Percentiles rank a stretch among this genome's conserved stretches.
phyloP scores from a whole-genome alignment of 305 asterid genomes.

The Coffea humblotiana region DNA sequence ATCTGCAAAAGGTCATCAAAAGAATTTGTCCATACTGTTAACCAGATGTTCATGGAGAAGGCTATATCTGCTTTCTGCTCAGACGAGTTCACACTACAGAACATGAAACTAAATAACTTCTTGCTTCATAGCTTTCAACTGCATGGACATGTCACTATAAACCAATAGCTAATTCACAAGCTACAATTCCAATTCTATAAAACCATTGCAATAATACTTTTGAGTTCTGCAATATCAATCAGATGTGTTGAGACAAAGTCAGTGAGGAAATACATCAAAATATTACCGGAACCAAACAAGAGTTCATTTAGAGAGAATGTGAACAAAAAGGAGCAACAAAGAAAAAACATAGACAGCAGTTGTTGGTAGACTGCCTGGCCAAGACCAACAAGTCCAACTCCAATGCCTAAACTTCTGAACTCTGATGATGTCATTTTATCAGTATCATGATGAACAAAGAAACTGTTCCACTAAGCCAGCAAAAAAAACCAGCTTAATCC shows the following conservation, averaged over 20 bases:
- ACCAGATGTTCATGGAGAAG: not conserved
- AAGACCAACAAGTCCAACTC: not conserved
- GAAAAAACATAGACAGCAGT: not conserved
- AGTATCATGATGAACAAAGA: no score
- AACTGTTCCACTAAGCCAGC: no score
- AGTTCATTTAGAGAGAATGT: not conserved
- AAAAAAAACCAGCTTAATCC: not conserved
- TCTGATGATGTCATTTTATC: not conserved
- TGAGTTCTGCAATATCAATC: not conserved
- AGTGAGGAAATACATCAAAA: not conserved
- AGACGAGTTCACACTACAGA: not conserved
- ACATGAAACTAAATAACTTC: not conserved
- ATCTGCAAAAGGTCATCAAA: slow-evolving; percentile 38
- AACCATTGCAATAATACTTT: no score
- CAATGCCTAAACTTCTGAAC: not conserved
- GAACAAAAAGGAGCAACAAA: not conserved
- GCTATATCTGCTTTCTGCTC: not conserved
- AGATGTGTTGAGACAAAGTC: not conserved
- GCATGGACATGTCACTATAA: not conserved
- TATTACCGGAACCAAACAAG: not conserved
- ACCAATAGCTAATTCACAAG: not conserved
- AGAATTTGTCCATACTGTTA: slow-evolving; percentile 11
- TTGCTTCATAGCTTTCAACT: not conserved
- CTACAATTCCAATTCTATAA: not conserved
- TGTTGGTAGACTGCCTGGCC: not conserved